Conservation (phyloP, 1,139 yeast genomes). For the Scheffersomyces parashehatae region DNA sequence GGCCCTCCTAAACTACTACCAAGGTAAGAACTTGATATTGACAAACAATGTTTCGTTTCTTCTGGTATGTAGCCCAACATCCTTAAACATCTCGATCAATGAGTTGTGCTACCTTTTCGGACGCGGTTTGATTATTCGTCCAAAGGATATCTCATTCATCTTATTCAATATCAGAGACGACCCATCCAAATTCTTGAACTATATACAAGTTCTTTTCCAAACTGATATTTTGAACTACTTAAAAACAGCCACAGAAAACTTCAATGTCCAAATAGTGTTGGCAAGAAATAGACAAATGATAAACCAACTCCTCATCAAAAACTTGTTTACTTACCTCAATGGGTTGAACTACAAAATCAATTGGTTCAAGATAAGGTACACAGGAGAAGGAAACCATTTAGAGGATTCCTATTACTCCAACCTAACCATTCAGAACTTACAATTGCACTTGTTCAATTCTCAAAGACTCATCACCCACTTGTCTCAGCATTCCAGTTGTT, state of each 20-base stretch:
- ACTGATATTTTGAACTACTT: slow-evolving; percentile 4
- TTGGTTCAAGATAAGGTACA: slow-evolving; percentile 12
- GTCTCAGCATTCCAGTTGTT: slow-evolving; percentile 6
- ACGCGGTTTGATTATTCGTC: slow-evolving; percentile 18
- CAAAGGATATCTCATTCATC: slow-evolving; percentile 18
- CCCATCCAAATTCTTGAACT: neutral
- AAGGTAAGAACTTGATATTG: slow-evolving; percentile 11
- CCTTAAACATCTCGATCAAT: slow-evolving; percentile 2
- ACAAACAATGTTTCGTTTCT: slow-evolving; percentile 10
- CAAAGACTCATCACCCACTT: slow-evolving; percentile 10
- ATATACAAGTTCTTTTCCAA: slow-evolving; percentile 1
- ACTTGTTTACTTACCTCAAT: slow-evolving; percentile 9
- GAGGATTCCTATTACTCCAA: neutral
- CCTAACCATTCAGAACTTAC: slow-evolving; percentile 10
- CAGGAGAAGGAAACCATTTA: neutral
- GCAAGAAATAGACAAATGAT: slow-evolving; percentile 7
- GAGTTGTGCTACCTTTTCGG: slow-evolving; percentile 16
- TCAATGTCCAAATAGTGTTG: slow-evolving; percentile 13
- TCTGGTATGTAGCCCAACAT: slow-evolving; percentile 1
- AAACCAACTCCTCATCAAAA: slow-evolving; percentile 5
- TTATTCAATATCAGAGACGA: slow-evolving; percentile 5
- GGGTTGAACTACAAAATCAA: slow-evolving; percentile 4
- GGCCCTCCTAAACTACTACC: slow-evolving; percentile 18
- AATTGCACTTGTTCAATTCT: slow-evolving; percentile 14
- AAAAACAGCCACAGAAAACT: slow-evolving; percentile 7